Base-by-base conservation (phyloP, 352 stramenopile species). In the Phytophthora citricola region DNA sequence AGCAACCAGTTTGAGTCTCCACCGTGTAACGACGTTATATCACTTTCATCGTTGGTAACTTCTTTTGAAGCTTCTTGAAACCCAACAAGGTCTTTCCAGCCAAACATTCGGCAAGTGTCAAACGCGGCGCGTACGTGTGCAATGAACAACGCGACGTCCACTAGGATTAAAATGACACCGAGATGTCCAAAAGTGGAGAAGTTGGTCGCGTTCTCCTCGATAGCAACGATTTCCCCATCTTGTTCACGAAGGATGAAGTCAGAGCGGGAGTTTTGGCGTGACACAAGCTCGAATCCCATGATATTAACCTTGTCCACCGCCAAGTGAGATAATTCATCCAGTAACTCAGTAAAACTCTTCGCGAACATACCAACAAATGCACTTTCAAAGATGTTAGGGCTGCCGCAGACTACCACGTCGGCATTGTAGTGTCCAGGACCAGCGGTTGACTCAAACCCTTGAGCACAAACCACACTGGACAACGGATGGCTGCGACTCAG, bases 111-210 rank as follows among this genome's bases (percentile, higher is more conserved):
- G 8, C 39, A 52, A 2, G 71, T 78, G 32, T 92, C 81, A 14
- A 82, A 43, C 1, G 66, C 50, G 27, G 66, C 76, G 3, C 65
- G 72, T 2, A 45, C 41, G 43, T 87, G 68, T 0, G 51, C 20
- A 11, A 61, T 54, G 0, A 88, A 44, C 11, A 92, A 52, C 5
- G 68, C 7, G 36, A 81, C 5, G 57, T 92, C 83, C 15, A 72
- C 36, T 5, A 66, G 22, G 27, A 90, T 41, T 40, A 89, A 29
- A 10, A 79, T 10, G 3, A 84, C 68, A 48, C 89, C 89, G 2
- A 92, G 44, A 38, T 85, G 68, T 0, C 83, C 83, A 49, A 82
- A 89, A 38, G 66, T 79, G 12, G 73, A 65, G 40, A 90, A 87
- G 56, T 92, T 92, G 8, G 71, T 65, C 4, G 27, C 7, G 3